These are phyloP conservation scores for Ceratocystis albifundus DNA, from an alignment of 2,329 filamentous ascomycete species.

Conservation along the genomic window DNA sequence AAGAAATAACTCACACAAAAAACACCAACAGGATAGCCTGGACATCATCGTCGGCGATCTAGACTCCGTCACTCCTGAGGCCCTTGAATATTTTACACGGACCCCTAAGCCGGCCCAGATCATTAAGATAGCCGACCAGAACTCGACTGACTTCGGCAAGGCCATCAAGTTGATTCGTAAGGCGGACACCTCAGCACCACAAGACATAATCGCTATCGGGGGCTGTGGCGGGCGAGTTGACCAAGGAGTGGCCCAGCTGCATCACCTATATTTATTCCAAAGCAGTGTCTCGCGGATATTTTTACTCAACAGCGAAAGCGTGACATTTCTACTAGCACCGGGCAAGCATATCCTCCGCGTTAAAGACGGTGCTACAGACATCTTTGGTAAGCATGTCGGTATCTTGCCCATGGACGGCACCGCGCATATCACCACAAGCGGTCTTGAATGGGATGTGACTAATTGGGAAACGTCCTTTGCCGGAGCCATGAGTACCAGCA, in stretches of 20 bases:
- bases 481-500: constrained; percentile 65
- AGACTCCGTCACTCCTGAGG: constrained; percentile 60
- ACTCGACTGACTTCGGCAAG: constrained; percentile 87
- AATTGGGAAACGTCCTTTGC: constrained; percentile 71
- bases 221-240: constrained; percentile 84
- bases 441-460: constrained; percentile 82
- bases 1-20: neutral
- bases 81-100: constrained; percentile 53
- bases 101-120: constrained; percentile 40
- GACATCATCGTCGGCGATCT: constrained; percentile 78
- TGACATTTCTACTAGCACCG: constrained; percentile 62
- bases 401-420: constrained; percentile 75
- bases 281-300: constrained; percentile 49
- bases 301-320: constrained; percentile 66
- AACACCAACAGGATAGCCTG: constrained; percentile 41
- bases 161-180: constrained; percentile 50
- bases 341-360: constrained; percentile 55
- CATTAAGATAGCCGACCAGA: constrained; percentile 63
- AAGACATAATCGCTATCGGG: constrained; percentile 68
- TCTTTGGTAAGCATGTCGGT: constrained; percentile 69
- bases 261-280: constrained; percentile 64
- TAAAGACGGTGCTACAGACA: constrained; percentile 36
- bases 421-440: constrained; percentile 64
- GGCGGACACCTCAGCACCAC: constrained; percentile 26
- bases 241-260: constrained; percentile 78